A percentile compares a stretch with the other conserved stretches of the same genome.
phyloP scores from a whole-genome alignment of 306 rosid genomes.

The Prunus mongolica region DNA sequence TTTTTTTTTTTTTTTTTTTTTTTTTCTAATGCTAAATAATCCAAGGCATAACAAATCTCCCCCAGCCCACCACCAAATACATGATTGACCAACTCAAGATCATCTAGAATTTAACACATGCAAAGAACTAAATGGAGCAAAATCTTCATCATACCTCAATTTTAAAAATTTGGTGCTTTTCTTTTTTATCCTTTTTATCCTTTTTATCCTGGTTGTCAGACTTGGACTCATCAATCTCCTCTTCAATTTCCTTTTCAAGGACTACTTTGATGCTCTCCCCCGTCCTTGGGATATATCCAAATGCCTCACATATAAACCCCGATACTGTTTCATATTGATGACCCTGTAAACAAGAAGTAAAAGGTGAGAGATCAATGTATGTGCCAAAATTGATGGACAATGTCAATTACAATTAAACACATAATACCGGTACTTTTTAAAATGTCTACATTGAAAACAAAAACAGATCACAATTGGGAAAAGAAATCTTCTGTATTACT shows the following conservation, averaged over 20 bases:
- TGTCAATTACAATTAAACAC: not conserved
- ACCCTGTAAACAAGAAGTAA: constrained; percentile 51
- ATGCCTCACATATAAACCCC: constrained; percentile 91
- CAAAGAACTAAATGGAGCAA: not conserved
- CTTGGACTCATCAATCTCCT: constrained; percentile 52
- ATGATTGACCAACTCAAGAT: not conserved
- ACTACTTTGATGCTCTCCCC: constrained; percentile 87
- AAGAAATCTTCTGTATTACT: not conserved
- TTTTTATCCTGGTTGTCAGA: constrained; percentile 62
- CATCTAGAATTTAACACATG: not conserved
- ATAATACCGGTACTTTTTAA: not conserved
- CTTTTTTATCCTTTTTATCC: constrained; percentile 24
- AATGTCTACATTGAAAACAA: not conserved
- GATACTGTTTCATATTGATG: constrained; percentile 98
- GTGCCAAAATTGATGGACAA: constrained; percentile 2
- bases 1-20: not conserved
- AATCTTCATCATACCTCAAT: constrained; percentile 64
- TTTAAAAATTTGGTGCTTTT: constrained; percentile 69
- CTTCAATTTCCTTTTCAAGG: constrained; percentile 82
- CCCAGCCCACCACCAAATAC: not conserved
- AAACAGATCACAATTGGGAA: not conserved
- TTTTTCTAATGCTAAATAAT: not conserved
- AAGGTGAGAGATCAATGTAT: not conserved
- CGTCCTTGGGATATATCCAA: constrained; percentile 96
- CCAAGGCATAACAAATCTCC: not conserved